phyloP scores from a whole-genome alignment of 2,329 filamentous ascomycete species.

The Phialemoniopsis sp. region DNA sequence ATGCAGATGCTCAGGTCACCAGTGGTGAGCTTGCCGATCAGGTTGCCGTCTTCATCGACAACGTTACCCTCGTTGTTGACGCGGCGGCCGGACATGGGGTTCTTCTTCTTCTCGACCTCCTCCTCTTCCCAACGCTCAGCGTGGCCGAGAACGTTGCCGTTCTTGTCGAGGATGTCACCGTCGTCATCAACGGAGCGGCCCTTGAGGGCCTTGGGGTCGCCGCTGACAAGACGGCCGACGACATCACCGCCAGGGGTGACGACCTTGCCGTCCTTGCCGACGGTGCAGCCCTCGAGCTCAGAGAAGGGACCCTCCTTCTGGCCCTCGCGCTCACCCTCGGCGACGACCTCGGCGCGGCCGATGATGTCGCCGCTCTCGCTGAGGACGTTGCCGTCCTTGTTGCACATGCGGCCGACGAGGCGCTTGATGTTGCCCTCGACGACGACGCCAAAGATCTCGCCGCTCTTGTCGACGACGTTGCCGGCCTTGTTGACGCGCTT shows the following conservation, averaged over 20 bases:
- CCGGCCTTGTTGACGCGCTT: conserved; percentile 71
- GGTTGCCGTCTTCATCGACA: conserved; percentile 52
- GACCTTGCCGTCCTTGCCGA: conserved; percentile 66
- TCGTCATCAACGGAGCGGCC: conserved; percentile 77
- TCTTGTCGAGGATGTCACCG: conserved; percentile 76
- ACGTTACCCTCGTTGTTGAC: conserved; percentile 59
- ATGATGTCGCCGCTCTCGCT: conserved; percentile 70
- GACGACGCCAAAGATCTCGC: conserved; percentile 58
- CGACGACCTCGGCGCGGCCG: conserved; percentile 63
- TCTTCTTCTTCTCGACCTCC: conserved; percentile 46
- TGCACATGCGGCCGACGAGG: conserved; percentile 64
- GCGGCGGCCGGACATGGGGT: conserved; percentile 46
- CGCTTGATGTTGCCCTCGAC: conserved; percentile 62
- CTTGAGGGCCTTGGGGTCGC: conserved; percentile 67
- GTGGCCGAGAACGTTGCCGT: conserved; percentile 55
- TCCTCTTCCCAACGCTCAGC: conserved; percentile 57
- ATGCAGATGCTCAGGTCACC: conserved; percentile 61
- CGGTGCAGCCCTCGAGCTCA: conserved; percentile 59
- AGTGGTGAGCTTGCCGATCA: conserved; percentile 64
- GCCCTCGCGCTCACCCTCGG: conserved; percentile 61
- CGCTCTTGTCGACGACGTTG: conserved; percentile 51
- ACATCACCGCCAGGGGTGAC: conserved; percentile 63
- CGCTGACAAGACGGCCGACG: conserved; percentile 67
- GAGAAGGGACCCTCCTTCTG: conserved; percentile 65
- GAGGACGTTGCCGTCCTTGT: conserved; percentile 67